Conservation (phyloP, 148 eudicot genomes). For the Persicaria maculosa region DNA sequence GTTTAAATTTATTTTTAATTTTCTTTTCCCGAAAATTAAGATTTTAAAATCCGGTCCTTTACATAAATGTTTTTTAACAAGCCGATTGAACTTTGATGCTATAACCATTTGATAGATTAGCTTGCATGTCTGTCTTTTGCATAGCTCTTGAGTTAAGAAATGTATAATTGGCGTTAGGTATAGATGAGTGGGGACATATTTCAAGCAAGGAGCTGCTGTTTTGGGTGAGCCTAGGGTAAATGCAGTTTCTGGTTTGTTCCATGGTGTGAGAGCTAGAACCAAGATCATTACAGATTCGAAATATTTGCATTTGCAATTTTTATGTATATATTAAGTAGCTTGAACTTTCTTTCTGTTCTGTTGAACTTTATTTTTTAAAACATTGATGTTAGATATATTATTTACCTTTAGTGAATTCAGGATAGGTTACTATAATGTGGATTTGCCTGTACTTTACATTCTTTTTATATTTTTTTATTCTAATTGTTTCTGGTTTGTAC, state of each 20-base stretch:
- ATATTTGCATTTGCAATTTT: background rate
- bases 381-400: background rate
- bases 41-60: too few species aligned
- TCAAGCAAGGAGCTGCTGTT: background rate
- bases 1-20: too few species aligned
- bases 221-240: background rate
- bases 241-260: background rate
- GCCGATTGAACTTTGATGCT: background rate
- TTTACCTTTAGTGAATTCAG: background rate
- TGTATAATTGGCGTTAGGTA: background rate
- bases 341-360: background rate
- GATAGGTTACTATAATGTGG: background rate
- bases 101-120: background rate
- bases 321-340: background rate
- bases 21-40: too few species aligned
- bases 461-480: background rate
- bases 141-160: background rate
- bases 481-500: too few species aligned
- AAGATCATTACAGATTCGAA: background rate
- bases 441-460: background rate
- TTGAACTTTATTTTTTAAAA: background rate
- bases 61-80: background rate
- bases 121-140: constrained; percentile 6
- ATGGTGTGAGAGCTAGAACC: background rate
- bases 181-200: background rate